Base-by-base conservation (phyloP, 2,329 filamentous ascomycete species). In the Magnaporthiopsis poae region DNA sequence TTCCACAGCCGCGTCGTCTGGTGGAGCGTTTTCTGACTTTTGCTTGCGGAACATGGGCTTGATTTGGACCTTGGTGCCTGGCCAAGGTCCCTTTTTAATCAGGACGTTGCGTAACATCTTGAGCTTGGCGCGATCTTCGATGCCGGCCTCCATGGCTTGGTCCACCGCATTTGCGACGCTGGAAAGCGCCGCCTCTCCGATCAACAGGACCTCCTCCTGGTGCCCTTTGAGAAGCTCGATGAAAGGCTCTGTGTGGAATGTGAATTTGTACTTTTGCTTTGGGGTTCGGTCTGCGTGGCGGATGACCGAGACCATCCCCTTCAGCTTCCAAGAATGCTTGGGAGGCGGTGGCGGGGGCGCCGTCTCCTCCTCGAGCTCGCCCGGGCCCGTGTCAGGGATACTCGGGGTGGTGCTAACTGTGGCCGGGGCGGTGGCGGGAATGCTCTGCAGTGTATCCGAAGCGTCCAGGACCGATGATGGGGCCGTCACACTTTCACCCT, bases 181-280 rank as follows among this genome's bases (percentile, higher is more conserved):
- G 46, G 89, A 87, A 61, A 99, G 79, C 0, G 95, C 95, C 59
- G 92, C 88, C 74, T 96, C 92, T 11, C 94, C 94, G 70, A 96
- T 95, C 29, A 99, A 84, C 1, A 99, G 83, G 1, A 99, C 95
- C 75, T 99, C 95, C 77, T 98, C 94, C 73, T 96, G 91, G 73
- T 99, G 94, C 0, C 95, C 95, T 75, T 94, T 96, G 60, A 99
- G 85, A 4, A 99, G 82, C 70, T 96, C 91, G 69, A 99, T 93
- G 73, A 99, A 99, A 0, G 95, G 95, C 69, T 93, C 91, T 0
- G 92, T 96, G 74, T 99, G 95, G 72, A 99, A 98, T 0, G 95
- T 99, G 73, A 98, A 99, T 76, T 99, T 99, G 82, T 97, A 97
- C 76, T 99, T 99, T 73, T 99, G 95, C 79, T 99, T 99, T 2